Percentiles rank a stretch among this genome's conserved stretches.
Conservation (phyloP, 1,284 basidiomycete genomes). For the Leccinum griseonigrum region DNA sequence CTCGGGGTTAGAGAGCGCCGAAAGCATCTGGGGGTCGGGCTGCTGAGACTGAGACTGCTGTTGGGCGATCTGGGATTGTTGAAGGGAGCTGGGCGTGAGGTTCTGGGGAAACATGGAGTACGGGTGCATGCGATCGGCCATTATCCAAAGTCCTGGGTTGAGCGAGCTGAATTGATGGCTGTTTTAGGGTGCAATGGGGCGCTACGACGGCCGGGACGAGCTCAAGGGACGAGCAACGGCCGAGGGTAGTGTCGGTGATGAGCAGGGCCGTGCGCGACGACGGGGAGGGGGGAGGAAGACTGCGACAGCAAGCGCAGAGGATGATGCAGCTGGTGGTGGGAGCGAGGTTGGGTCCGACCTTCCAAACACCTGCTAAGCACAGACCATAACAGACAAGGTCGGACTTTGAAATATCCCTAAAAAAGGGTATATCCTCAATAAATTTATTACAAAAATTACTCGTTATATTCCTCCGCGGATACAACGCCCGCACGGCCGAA, state of each 20-base stretch:
- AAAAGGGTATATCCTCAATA: conserved; percentile 5
- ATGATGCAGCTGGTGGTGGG: conserved; percentile 39
- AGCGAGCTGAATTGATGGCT: conserved; percentile 23
- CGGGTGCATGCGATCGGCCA: conserved; percentile 59
- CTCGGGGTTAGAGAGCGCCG: conserved; percentile 45
- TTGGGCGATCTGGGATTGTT: conserved; percentile 45
- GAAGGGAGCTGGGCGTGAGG: conserved; percentile 44
- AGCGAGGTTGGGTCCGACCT: conserved; percentile 41
- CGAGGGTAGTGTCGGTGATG: conserved; percentile 8
- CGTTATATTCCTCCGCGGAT: conserved; percentile 12
- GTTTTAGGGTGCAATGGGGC: conserved; percentile 26
- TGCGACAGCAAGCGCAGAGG: conserved; percentile 30
- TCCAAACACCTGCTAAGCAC: conserved; percentile 39
- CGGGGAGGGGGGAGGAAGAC: conserved; percentile 16
- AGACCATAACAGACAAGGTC: conserved; percentile 36
- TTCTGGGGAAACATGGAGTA: conserved; percentile 49
- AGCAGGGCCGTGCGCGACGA: conserved; percentile 22
- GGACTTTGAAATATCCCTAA: conserved; percentile 30
- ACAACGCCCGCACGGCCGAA: neutral
- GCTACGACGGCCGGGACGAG: conserved; percentile 19
- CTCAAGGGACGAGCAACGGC: conserved; percentile 17
- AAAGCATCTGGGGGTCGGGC: conserved; percentile 38
- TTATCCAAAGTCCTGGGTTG: conserved; percentile 36
- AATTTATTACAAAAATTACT: conserved; percentile 28
- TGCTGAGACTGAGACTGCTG: conserved; percentile 39